Evolutionary conservation across 352 stramenopile species (phyloP).

Genomic region (Pythium dissotocum): DNA sequence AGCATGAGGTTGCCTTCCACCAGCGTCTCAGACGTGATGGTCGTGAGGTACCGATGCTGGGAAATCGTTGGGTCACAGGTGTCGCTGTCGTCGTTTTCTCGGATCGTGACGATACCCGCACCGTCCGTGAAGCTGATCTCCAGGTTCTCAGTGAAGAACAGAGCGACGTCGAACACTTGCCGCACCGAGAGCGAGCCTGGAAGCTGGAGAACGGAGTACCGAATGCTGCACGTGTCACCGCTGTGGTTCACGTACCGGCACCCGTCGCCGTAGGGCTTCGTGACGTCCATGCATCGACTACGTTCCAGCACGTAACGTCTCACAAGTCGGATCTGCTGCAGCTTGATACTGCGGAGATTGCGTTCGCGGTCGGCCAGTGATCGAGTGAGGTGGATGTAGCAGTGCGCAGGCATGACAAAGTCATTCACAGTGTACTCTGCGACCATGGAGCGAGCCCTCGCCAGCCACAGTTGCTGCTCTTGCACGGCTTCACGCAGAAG

Average conservation of each 20-base stretch:
- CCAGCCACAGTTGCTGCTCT: constrained; percentile 36
- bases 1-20: constrained; percentile 28
- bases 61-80: constrained; percentile 2
- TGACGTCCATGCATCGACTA: constrained; percentile 41
- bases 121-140: constrained; percentile 26
- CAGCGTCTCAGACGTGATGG: constrained; percentile 26
- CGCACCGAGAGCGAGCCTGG: constrained; percentile 2
- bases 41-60: constrained; percentile 13
- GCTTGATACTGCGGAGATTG: constrained; percentile 34
- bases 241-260: constrained; percentile 44
- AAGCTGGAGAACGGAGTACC: constrained; percentile 30
- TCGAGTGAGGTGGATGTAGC: constrained; percentile 43
- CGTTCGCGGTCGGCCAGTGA: constrained; percentile 32
- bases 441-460: constrained; percentile 35
- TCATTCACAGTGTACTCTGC: constrained; percentile 25
- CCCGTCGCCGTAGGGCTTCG: constrained; percentile 33
- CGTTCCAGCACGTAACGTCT: constrained; percentile 40
- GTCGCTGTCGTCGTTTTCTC: constrained; percentile 18
- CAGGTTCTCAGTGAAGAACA: constrained; percentile 21
- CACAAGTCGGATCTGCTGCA: constrained; percentile 43
- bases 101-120: constrained; percentile 20
- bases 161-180: constrained; percentile 14
- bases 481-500: constrained; percentile 30
- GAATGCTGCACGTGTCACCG: constrained; percentile 42
- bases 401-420: constrained; percentile 20